Evolutionary conservation across 176 grass and related monocot genomes (phyloP), one percentile per base, ranked within the genome.

Genomic region (Carex kokanica): DNA sequence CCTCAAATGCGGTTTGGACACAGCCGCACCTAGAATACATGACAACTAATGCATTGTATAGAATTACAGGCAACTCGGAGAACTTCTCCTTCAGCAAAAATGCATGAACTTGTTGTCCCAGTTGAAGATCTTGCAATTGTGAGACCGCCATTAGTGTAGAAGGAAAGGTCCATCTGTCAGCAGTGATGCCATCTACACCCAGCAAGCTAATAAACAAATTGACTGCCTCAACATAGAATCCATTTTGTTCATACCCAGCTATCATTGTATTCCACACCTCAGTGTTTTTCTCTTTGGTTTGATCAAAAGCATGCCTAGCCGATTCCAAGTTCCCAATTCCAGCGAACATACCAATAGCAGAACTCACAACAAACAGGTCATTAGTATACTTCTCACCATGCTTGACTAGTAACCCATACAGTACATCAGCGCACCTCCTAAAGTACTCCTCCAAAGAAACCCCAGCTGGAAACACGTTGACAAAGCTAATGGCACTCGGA

Each of bases 231-330:
- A 74, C 0, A 68, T 87, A 87, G 14, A 69, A 41, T 66, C 86
- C 89, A 84, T 95, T 98, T 81, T 93, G 92, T 53, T 90, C 89
- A 66, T 84, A 93, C 57, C 89, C 95, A 58, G 90, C 83, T 64
- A 98, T 95, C 95, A 95, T 98, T 38, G 95, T 93, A 84, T 95
- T 98, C 95, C 95, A 98, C 25, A 98, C 89, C 85, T 95, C 89
- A 0, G 85, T 95, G 68, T 98, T 98, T 84, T 86, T 98, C 62
- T 90, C 84, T 51, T 80, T 69, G 24, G 70, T 66, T 74, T 21
- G 71, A 61, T 91, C 87, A 81, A 98, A 95, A 31, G 89, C 61
- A 72, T 24, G 70, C 52, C 88, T 80, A 79, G 95, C 89, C 6
- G 91, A 90, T 56, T 63, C 54, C 61, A 91, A 36, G 82, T 90